Percentiles rank a stretch among this genome's conserved stretches.
These are phyloP conservation scores for Diaporthe ampelina DNA, from an alignment of 2,329 filamentous ascomycete species.

Conservation along the genomic window DNA sequence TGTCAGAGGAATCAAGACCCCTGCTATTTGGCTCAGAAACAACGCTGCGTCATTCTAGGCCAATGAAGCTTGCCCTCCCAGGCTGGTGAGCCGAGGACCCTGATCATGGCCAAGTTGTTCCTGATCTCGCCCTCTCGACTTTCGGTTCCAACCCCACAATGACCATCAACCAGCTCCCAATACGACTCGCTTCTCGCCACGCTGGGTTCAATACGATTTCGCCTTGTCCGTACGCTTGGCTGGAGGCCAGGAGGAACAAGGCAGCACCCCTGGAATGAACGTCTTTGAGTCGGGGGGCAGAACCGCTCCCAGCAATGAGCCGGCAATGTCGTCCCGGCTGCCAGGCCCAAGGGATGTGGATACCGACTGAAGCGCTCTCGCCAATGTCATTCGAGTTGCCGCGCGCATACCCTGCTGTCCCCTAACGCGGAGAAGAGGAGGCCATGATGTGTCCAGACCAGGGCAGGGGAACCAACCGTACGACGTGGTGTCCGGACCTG, in stretches of 20 bases:
- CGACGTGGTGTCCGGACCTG: slow-evolving; percentile 24
- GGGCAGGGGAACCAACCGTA: slow-evolving; percentile 25
- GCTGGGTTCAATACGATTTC: slow-evolving; percentile 6
- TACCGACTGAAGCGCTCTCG: slow-evolving; percentile 28
- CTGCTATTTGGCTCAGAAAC: slow-evolving; percentile 13
- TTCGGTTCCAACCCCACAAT: slow-evolving; percentile 22
- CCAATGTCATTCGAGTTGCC: slow-evolving; percentile 33
- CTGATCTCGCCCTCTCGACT: slow-evolving; percentile 18
- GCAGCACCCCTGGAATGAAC: slow-evolving; percentile 19
- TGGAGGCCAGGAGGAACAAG: slow-evolving; percentile 8
- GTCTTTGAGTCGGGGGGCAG: slow-evolving; percentile 6
- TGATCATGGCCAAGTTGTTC: slow-evolving; percentile 26
- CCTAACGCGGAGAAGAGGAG: slow-evolving; percentile 32
- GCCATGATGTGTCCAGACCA: slow-evolving; percentile 30
- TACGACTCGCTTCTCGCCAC: slow-evolving; percentile 9
- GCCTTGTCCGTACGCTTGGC: slow-evolving; percentile 2
- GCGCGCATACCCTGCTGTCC: slow-evolving; percentile 30
- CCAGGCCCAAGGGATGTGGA: slow-evolving; percentile 10
- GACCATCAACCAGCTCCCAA: not conserved
- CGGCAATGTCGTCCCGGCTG: slow-evolving; percentile 11
- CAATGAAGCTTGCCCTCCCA: slow-evolving; percentile 25
- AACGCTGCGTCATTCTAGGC: slow-evolving; percentile 26
- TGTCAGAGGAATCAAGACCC: not conserved
- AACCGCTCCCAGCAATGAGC: not conserved
- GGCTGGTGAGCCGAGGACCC: slow-evolving; percentile 15